Conservation (phyloP, 1,284 basidiomycete genomes). For the Omphalotus olearius region DNA sequence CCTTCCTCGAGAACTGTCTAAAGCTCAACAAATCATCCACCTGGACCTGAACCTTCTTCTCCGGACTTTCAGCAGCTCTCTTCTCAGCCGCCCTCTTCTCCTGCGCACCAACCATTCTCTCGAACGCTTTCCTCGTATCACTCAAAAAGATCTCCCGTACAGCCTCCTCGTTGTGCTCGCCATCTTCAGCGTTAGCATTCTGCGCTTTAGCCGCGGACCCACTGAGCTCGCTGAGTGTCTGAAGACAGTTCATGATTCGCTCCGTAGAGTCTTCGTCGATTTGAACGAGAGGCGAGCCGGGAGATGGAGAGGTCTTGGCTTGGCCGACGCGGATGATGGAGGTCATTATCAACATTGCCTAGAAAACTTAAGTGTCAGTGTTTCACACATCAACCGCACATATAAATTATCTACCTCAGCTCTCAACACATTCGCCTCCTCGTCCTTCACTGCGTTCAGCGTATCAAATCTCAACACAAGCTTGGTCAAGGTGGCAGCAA, state of each 20-base stretch:
- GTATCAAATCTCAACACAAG: constrained; percentile 83
- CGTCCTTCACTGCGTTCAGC: constrained; percentile 40
- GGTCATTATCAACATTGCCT: constrained; percentile 98
- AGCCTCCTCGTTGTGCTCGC: constrained; percentile 29
- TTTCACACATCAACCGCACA: neutral
- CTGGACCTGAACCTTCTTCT: constrained; percentile 75
- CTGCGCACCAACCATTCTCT: constrained; percentile 91
- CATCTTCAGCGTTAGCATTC: neutral
- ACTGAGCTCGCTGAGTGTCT: constrained; percentile 82
- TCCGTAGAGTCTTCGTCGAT: constrained; percentile 99
- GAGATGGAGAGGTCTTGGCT: constrained; percentile 74
- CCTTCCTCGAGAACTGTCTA: constrained; percentile 93
- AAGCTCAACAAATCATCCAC: constrained; percentile 93
- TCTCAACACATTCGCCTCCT: constrained; percentile 68
- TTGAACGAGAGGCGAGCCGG: constrained; percentile 50
- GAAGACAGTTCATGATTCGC: constrained; percentile 95
- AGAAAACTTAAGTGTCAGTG: neutral
- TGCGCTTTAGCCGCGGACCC: constrained; percentile 18
- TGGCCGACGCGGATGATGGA: constrained; percentile 96
- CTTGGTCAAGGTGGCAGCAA: constrained; percentile 89
- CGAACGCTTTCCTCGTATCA: constrained; percentile 91
- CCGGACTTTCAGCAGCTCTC: constrained; percentile 72
- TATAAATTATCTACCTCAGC: constrained; percentile 71
- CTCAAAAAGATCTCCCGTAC: constrained; percentile 88
- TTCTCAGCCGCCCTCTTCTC: constrained; percentile 87